Percentiles rank a stretch among this genome's conserved stretches.
phyloP scores from a whole-genome alignment of 2,329 filamentous ascomycete genomes.

The Talaromyces funiculosus region DNA sequence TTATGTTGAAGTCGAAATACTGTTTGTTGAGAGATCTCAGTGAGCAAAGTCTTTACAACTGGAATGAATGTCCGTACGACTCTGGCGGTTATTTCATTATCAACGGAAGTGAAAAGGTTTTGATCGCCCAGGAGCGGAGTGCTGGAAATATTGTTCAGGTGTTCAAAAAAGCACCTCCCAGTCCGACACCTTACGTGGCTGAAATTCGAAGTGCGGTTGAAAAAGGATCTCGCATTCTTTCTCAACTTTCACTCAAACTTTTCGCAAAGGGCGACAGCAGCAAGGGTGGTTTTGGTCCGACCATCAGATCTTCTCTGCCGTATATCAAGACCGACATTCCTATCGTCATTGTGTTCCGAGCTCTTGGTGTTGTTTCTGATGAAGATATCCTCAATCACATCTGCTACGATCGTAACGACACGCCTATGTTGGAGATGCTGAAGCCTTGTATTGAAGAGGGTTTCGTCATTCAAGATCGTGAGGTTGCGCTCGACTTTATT shows the following conservation, averaged over 20 bases:
- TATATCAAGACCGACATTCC: slow-evolving; percentile 93
- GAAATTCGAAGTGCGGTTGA: slow-evolving; percentile 96
- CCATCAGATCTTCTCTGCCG: slow-evolving; percentile 83
- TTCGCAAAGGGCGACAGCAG: slow-evolving; percentile 75
- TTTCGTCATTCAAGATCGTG: slow-evolving; percentile 90
- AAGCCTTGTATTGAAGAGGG: slow-evolving; percentile 97
- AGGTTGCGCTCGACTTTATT: slow-evolving; percentile 91
- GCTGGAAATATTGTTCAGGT: slow-evolving; percentile 98
- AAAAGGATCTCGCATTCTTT: slow-evolving; percentile 91
- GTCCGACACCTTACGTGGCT: slow-evolving; percentile 84
- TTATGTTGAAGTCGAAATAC: slow-evolving; percentile 97
- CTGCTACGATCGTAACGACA: slow-evolving; percentile 91
- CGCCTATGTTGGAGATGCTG: slow-evolving; percentile 94
- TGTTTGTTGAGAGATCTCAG: slow-evolving; percentile 80
- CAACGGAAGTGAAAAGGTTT: slow-evolving; percentile 96
- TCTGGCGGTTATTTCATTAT: slow-evolving; percentile 99
- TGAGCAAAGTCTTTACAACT: slow-evolving; percentile 79
- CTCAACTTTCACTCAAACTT: slow-evolving; percentile 84
- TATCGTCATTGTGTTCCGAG: slow-evolving; percentile 91
- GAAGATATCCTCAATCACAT: slow-evolving; percentile 98
- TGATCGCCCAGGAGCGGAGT: slow-evolving; percentile 95
- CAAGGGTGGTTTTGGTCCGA: slow-evolving; percentile 77
- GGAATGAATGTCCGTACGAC: slow-evolving; percentile 97
- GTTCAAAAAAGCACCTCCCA: slow-evolving; percentile 94
- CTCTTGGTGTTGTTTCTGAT: slow-evolving; percentile 90